phyloP scores from a whole-genome alignment of 306 rosid genomes.

The Quercus alba region DNA sequence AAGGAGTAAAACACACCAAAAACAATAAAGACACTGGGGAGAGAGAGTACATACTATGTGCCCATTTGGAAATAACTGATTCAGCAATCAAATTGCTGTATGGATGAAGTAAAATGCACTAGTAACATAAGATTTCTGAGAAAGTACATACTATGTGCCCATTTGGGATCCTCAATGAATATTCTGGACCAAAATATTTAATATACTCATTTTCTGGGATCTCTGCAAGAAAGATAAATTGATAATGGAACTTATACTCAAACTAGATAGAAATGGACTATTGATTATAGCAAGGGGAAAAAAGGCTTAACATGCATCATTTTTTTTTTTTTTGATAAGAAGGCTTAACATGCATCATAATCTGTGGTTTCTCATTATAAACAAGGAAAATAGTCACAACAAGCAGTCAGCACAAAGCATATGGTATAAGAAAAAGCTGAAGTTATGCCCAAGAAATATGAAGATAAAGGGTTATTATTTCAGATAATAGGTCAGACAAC shows the following conservation, averaged over 20 bases:
- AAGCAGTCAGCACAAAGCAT: background rate
- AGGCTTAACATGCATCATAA: background rate
- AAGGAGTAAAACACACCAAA: constrained; percentile 12
- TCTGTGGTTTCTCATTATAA: background rate
- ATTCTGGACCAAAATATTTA: constrained; percentile 87
- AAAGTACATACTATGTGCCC: constrained; percentile 73
- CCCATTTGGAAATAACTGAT: too few relatives aligned
- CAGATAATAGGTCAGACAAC: background rate
- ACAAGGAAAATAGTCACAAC: background rate
- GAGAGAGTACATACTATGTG: background rate
- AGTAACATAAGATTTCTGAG: constrained; percentile 13
- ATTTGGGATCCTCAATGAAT: constrained; percentile 75
- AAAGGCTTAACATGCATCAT: background rate
- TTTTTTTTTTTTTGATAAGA: too few relatives aligned
- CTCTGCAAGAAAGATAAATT: constrained; percentile 59
- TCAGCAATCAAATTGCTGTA: too few relatives aligned
- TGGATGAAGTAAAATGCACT: background rate
- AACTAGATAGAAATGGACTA: background rate
- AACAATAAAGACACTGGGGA: background rate
- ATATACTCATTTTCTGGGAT: constrained; percentile 92
- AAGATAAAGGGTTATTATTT: background rate
- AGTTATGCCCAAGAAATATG: background rate
- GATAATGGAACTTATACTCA: background rate
- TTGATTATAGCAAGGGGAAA: background rate
- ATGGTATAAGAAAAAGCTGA: background rate